phyloP scores from a whole-genome alignment of 352 stramenopile species.

The Detonula confervacea region DNA sequence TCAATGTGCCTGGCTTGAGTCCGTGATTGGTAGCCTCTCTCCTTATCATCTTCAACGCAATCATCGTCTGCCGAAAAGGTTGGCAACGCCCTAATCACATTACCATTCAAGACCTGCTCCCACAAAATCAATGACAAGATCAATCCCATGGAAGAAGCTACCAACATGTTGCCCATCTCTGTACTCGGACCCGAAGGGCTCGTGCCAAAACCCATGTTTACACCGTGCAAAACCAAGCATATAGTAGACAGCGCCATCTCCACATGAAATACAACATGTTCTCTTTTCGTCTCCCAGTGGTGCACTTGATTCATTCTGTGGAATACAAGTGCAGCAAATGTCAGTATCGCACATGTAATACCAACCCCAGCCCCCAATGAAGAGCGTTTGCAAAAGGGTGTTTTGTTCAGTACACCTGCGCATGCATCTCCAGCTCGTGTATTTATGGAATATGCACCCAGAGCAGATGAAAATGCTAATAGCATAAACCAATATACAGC shows the following conservation, averaged over 20 bases:
- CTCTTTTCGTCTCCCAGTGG: slow-evolving; percentile 3
- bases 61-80: background rate
- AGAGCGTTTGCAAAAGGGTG: slow-evolving; percentile 42
- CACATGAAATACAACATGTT: slow-evolving; percentile 19
- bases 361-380: slow-evolving; percentile 32
- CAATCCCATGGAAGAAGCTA: slow-evolving; percentile 38
- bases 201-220: slow-evolving; percentile 37
- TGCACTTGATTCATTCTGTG: slow-evolving; percentile 33
- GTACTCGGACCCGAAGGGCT: slow-evolving; percentile 30
- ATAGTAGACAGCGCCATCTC: slow-evolving; percentile 17
- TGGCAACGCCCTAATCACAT: slow-evolving; percentile 4
- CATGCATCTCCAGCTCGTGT: slow-evolving; percentile 14
- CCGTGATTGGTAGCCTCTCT: background rate
- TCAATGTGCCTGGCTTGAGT: background rate
- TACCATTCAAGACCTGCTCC: slow-evolving; percentile 23
- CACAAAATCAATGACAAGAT: slow-evolving; percentile 38
- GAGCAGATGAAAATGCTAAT: slow-evolving; percentile 35
- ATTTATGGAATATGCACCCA: slow-evolving; percentile 41
- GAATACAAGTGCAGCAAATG: slow-evolving; percentile 31
- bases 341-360: slow-evolving; percentile 20
- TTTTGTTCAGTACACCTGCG: slow-evolving; percentile 15
- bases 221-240: slow-evolving; percentile 24
- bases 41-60: background rate
- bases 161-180: slow-evolving; percentile 40
- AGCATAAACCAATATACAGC: slow-evolving; percentile 43